Evolutionary conservation across 169 alveolate species (phyloP).

Genomic region (Babesia sp.): DNA sequence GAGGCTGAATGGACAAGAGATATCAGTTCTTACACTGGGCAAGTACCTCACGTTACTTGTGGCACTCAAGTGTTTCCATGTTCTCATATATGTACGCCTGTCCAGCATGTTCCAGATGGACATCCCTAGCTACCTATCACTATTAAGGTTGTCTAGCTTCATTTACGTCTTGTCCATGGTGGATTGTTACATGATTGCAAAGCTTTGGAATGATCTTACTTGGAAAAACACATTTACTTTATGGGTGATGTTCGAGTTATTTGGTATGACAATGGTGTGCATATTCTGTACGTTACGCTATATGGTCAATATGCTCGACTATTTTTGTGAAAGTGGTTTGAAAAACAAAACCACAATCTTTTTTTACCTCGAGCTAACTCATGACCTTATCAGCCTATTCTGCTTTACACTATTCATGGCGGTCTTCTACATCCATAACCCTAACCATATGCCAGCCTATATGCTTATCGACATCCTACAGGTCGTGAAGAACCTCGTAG

Average conservation of each 20-base stretch:
- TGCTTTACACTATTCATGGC: slow-evolving; percentile 55
- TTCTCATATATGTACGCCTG: slow-evolving; percentile 76
- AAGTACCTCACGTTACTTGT: slow-evolving; percentile 74
- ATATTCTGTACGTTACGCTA: slow-evolving; percentile 18
- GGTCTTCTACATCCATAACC: slow-evolving; percentile 81
- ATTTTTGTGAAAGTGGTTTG: slow-evolving; percentile 52
- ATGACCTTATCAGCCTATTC: slow-evolving; percentile 66
- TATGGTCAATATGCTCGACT: slow-evolving; percentile 47
- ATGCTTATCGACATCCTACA: slow-evolving; percentile 85
- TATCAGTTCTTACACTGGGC: slow-evolving; percentile 70
- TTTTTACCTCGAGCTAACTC: slow-evolving; percentile 71
- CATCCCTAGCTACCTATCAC: slow-evolving; percentile 70
- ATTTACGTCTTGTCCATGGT: slow-evolving; percentile 71
- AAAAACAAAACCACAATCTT: slow-evolving; percentile 67
- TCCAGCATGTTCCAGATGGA: slow-evolving; percentile 81
- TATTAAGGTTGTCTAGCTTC: slow-evolving; percentile 61
- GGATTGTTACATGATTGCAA: slow-evolving; percentile 62
- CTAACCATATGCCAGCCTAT: slow-evolving; percentile 82
- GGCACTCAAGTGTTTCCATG: slow-evolving; percentile 80
- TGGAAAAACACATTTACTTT: slow-evolving; percentile 80
- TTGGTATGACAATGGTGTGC: slow-evolving; percentile 42
- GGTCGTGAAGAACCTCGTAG: slow-evolving; percentile 55
- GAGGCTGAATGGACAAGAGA: slow-evolving; percentile 79
- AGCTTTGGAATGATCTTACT: slow-evolving; percentile 65
- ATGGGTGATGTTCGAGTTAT: slow-evolving; percentile 83